Percentiles rank a stretch among this genome's conserved stretches.
Conservation (phyloP, 2,329 filamentous ascomycete genomes). For the Botryosphaeria dothidea region DNA sequence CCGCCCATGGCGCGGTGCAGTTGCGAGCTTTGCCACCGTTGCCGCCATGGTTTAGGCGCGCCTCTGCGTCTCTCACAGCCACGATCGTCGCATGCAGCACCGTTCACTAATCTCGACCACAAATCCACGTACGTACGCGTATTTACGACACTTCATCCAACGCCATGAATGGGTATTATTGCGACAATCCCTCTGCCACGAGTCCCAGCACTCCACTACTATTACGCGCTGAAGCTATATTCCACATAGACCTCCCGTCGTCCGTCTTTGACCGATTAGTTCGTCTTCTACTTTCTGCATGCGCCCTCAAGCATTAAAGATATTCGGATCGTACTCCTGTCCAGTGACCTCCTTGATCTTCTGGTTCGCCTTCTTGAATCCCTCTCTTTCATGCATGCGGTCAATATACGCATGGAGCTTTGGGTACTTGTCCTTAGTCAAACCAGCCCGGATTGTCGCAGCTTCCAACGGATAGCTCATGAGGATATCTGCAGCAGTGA, state of each 20-base stretch:
- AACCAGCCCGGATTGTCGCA: constrained; percentile 35
- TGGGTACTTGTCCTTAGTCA: constrained; percentile 48
- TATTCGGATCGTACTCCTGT: constrained; percentile 33
- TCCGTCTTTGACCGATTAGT: background rate
- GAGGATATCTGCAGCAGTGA: constrained; percentile 56
- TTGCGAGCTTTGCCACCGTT: background rate
- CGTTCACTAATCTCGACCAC: background rate
- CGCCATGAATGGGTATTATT: background rate
- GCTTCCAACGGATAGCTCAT: constrained; percentile 54
- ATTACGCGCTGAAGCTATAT: background rate
- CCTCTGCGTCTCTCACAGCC: background rate
- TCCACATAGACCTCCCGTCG: background rate
- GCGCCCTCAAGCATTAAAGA: background rate
- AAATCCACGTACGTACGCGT: background rate
- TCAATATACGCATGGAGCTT: constrained; percentile 49
- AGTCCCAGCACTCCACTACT: background rate
- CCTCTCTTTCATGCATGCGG: constrained; percentile 45
- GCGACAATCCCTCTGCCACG: background rate
- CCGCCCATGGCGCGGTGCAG: background rate
- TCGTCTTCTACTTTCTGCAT: background rate
- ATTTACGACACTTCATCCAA: background rate
- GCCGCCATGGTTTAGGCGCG: background rate
- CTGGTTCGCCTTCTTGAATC: constrained; percentile 50
- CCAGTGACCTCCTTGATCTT: constrained; percentile 49
- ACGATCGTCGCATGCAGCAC: background rate